Conservation (phyloP, 768 basidiomycete genomes). For the Phylloporus scabripes region DNA sequence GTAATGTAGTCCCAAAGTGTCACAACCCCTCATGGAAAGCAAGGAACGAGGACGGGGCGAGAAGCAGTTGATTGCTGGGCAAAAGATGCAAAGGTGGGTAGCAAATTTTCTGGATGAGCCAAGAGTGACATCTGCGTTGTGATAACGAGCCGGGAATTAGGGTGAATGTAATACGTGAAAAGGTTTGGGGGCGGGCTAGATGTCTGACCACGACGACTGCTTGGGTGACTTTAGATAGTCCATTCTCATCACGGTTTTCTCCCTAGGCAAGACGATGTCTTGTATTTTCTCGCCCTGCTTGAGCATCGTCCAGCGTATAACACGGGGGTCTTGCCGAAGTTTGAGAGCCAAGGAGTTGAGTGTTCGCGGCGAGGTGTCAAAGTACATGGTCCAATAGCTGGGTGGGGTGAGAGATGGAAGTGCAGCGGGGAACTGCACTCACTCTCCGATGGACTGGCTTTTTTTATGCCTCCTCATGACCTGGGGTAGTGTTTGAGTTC, state of each 20-base stretch:
- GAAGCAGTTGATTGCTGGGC: too few relatives aligned
- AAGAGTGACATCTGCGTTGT: too few relatives aligned
- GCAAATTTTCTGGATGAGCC: too few relatives aligned
- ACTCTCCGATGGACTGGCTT: constrained; percentile 67
- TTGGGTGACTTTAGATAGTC: constrained; percentile 21
- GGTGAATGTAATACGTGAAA: too few relatives aligned
- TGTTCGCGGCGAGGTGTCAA: constrained; percentile 76
- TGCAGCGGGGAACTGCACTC: constrained; percentile 32
- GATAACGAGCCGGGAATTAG: too few relatives aligned
- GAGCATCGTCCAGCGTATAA: constrained; percentile 76
- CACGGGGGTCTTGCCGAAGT: constrained; percentile 74
- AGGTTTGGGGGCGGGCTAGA: constrained; percentile 2
- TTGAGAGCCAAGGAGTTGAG: constrained; percentile 59
- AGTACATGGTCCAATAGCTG: constrained; percentile 90
- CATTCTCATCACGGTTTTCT: constrained; percentile 36
- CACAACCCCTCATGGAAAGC: too few relatives aligned
- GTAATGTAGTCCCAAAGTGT: too few relatives aligned
- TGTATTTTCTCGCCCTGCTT: constrained; percentile 72
- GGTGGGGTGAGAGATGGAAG: constrained; percentile 4
- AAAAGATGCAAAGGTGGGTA: too few relatives aligned
- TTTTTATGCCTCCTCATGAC: constrained; percentile 62
- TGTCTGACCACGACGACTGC: constrained; percentile 26
- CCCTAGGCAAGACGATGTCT: constrained; percentile 53
- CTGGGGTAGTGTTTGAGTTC: constrained; percentile 67
- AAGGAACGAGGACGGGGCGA: too few relatives aligned